Conservation (phyloP, 768 basidiomycete genomes). For the Termitomyces sp. region DNA sequence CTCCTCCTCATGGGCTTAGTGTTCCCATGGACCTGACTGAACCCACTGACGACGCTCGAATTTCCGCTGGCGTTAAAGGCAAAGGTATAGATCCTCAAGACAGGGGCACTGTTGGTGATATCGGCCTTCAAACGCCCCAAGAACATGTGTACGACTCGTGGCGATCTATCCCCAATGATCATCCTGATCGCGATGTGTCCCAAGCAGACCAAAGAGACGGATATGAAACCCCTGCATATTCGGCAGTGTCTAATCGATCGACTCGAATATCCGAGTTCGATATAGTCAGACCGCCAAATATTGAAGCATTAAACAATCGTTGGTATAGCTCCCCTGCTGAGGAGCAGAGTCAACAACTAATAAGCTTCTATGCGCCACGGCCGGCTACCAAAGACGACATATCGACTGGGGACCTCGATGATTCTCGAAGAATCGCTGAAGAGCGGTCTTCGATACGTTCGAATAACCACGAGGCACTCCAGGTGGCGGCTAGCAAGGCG, state of each 20-base stretch:
- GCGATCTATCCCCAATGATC: not conserved
- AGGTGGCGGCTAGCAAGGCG: not conserved
- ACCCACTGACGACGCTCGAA: not conserved
- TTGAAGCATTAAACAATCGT: not conserved
- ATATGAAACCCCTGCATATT: constrained; percentile 16
- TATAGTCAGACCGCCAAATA: constrained; percentile 28
- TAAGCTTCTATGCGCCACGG: not conserved
- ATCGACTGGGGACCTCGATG: not conserved
- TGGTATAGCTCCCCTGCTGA: not conserved
- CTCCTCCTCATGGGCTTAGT: constrained; percentile 46
- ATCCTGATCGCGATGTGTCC: not conserved
- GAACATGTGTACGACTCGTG: not conserved
- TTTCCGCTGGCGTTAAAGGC: too few relatives aligned
- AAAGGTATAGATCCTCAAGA: too few relatives aligned
- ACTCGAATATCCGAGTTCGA: constrained; percentile 35
- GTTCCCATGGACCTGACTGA: not conserved
- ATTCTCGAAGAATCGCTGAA: too few relatives aligned
- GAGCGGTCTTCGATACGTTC: not conserved
- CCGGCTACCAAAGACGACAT: not conserved
- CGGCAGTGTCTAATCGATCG: constrained; percentile 27
- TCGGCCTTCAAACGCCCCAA: not conserved
- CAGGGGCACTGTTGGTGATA: not conserved
- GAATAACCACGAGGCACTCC: not conserved
- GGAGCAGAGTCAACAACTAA: not conserved
- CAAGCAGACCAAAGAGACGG: not conserved